Conservation (phyloP, 306 rosid genomes). For the Hippophae gyantsensis region DNA sequence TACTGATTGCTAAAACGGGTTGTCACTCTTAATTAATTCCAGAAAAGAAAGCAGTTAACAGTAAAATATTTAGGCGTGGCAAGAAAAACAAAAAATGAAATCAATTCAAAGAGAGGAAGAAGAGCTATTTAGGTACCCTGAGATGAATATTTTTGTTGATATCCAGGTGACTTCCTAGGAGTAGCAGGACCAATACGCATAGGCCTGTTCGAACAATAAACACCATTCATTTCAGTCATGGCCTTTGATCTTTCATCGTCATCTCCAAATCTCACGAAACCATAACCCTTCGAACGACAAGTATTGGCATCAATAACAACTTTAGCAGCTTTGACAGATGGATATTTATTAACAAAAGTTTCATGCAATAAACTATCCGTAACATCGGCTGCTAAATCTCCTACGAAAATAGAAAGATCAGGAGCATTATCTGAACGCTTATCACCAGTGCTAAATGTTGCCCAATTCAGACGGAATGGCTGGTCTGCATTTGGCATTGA, state of each 20-base stretch:
- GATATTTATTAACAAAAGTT: constrained; percentile 62
- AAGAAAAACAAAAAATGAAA: no score
- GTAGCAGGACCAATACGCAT: constrained; percentile 97
- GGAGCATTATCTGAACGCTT: constrained; percentile 80
- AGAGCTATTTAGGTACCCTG: constrained; percentile 38
- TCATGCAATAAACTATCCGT: constrained; percentile 73
- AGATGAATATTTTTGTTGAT: constrained; percentile 41
- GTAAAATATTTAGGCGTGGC: no score
- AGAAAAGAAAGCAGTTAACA: no score
- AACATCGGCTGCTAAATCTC: constrained; percentile 93
- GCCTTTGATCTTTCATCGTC: constrained; percentile 80
- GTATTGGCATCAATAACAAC: constrained; percentile 94
- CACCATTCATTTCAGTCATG: constrained; percentile 81
- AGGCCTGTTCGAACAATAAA: constrained; percentile 81
- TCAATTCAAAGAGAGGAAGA: constrained; percentile 10
- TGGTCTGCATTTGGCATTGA: constrained; percentile 82
- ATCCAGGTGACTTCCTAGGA: constrained; percentile 85
- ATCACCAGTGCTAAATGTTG: constrained; percentile 79
- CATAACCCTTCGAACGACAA: constrained; percentile 93
- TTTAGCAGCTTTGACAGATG: constrained; percentile 88
- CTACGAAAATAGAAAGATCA: constrained; percentile 89
- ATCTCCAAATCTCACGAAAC: constrained; percentile 94
- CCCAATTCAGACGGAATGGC: constrained; percentile 93
- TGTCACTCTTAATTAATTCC: no score
- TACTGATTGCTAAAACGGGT: no score